Conservation (phyloP, 495 filamentous ascomycete genomes). For the Cercophora samala region DNA sequence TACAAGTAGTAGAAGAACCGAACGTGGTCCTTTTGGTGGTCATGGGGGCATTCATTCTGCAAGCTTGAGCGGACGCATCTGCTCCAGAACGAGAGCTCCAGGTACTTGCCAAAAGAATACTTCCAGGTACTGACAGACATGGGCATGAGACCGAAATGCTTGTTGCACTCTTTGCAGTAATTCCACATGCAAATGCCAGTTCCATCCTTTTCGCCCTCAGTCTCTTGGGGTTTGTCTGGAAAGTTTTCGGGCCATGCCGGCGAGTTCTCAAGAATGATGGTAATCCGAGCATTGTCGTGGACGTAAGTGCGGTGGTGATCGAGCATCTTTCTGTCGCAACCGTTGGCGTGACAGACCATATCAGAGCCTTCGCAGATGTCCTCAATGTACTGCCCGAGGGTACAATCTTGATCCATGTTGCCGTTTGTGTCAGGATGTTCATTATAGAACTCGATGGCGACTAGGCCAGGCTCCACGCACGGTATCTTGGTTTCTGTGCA, state of each 20-base stretch:
- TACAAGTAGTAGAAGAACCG: constrained; percentile 82
- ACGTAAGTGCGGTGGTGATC: constrained; percentile 97
- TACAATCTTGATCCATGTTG: constrained; percentile 77
- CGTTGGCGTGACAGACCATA: constrained; percentile 71
- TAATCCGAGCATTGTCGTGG: constrained; percentile 91
- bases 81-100: constrained; percentile 96
- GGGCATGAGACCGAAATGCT: constrained; percentile 81
- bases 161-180: constrained; percentile 83
- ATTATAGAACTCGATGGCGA: constrained; percentile 87
- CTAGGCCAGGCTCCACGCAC: constrained; percentile 81
- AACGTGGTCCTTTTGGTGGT: constrained; percentile 86
- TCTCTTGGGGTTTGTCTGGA: constrained; percentile 40
- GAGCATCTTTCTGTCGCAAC: constrained; percentile 83
- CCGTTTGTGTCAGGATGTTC: constrained; percentile 65
- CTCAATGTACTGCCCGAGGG: constrained; percentile 93
- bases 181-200: constrained; percentile 94
- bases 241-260: constrained; percentile 45
- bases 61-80: constrained; percentile 73
- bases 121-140: constrained; percentile 98
- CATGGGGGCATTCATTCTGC: constrained; percentile 79
- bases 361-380: constrained; percentile 76
- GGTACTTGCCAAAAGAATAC: constrained; percentile 96
- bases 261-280: constrained; percentile 77
- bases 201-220: constrained; percentile 31
- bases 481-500: constrained; percentile 88